phyloP scores from a whole-genome alignment of 805 yeast species.

The Blastobotrys americana region DNA sequence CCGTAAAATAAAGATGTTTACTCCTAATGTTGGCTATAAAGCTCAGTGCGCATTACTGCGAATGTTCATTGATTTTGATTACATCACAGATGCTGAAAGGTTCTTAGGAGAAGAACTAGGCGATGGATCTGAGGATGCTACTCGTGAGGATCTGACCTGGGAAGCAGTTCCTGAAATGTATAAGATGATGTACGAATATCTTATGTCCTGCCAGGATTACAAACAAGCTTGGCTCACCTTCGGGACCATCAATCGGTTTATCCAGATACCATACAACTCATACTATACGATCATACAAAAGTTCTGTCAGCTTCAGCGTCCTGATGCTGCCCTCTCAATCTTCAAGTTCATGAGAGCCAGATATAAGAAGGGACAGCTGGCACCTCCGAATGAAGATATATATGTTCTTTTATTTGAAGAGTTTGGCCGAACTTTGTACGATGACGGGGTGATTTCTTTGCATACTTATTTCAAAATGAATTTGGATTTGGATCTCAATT shows the following conservation, averaged over 20 bases:
- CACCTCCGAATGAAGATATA: constrained; percentile 48
- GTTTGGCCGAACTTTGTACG: constrained; percentile 53
- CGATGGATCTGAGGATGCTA: constrained; percentile 11
- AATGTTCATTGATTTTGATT: constrained; percentile 32
- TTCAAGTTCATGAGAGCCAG: constrained; percentile 54
- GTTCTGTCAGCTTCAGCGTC: constrained; percentile 46
- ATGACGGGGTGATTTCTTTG: constrained; percentile 57
- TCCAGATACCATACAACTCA: constrained; percentile 49
- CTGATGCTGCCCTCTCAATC: constrained; percentile 54
- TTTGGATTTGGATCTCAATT: constrained; percentile 45
- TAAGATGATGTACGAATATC: constrained; percentile 39
- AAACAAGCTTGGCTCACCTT: constrained; percentile 53
- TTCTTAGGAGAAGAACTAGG: constrained; percentile 41
- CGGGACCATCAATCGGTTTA: constrained; percentile 47
- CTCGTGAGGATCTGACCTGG: constrained; percentile 21
- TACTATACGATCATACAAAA: constrained; percentile 53
- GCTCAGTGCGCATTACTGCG: constrained; percentile 36
- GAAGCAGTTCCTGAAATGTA: constrained; percentile 34
- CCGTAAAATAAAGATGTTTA: constrained; percentile 37
- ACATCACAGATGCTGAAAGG: constrained; percentile 36
- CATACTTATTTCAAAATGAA: constrained; percentile 63
- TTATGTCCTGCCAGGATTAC: constrained; percentile 33
- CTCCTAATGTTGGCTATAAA: constrained; percentile 32
- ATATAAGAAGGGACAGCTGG: constrained; percentile 46
- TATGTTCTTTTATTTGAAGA: constrained; percentile 53